Evolutionary conservation across 768 basidiomycete genomes (phyloP).

Genomic region (Albatrellus ellisii): DNA sequence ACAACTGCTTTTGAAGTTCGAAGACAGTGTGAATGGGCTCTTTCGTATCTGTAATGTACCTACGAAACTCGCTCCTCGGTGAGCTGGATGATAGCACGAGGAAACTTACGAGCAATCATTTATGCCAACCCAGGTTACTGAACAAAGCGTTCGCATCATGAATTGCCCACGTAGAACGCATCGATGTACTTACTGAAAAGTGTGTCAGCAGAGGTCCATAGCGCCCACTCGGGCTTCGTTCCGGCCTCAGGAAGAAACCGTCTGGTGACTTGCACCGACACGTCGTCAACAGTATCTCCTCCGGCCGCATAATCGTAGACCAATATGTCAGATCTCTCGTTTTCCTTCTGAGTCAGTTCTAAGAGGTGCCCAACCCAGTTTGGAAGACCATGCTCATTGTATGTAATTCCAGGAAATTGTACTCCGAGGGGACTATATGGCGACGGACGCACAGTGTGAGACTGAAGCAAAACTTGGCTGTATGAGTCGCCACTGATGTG

Average conservation of each 20-base stretch:
- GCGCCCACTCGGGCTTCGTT: conserved; percentile 16
- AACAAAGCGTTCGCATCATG: not conserved
- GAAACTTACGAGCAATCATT: conserved; percentile 44
- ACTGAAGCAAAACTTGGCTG: conserved; percentile 24
- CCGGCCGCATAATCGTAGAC: conserved; percentile 48
- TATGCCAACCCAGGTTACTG: conserved; percentile 56
- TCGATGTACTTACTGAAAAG: conserved; percentile 16
- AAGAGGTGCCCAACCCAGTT: conserved; percentile 59
- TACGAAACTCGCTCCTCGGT: not conserved
- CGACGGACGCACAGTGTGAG: conserved; percentile 20
- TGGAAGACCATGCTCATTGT: conserved; percentile 30
- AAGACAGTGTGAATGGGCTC: conserved; percentile 25
- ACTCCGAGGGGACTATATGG: conserved; percentile 34
- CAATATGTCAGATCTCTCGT: conserved; percentile 23
- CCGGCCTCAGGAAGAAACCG: conserved; percentile 25
- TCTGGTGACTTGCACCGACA: conserved; percentile 26
- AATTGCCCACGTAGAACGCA: not conserved
- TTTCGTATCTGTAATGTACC: conserved; percentile 11
- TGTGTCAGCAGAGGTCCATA: conserved; percentile 15
- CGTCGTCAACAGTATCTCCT: conserved; percentile 31
- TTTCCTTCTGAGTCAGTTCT: conserved; percentile 25
- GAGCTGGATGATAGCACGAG: not conserved
- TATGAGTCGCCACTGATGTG: conserved; percentile 48
- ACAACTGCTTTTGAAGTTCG: conserved; percentile 32
- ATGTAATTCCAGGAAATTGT: conserved; percentile 35